Percentiles rank a stretch among this genome's conserved stretches.
phyloP scores from a whole-genome alignment of 1,139 yeast species.

The Nakaseomyces nivariensis region DNA sequence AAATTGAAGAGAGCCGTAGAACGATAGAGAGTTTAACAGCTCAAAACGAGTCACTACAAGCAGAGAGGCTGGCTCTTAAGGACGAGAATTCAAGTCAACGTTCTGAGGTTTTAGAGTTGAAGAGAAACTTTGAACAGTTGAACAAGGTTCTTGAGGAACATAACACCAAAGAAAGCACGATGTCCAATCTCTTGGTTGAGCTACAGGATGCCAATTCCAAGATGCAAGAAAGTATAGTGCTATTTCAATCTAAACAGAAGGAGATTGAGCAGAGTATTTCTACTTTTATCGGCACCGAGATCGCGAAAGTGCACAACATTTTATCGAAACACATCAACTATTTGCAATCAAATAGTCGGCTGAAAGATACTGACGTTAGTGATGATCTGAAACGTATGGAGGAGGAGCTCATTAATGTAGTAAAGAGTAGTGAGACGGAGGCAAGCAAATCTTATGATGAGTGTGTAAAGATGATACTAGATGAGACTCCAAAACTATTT shows the following conservation, averaged over 20 bases:
- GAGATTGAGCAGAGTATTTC: conserved; percentile 13
- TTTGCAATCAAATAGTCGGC: conserved; percentile 12
- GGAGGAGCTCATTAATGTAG: conserved; percentile 14
- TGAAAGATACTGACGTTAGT: conserved; percentile 13
- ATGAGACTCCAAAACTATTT: conserved; percentile 20
- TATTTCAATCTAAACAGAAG: conserved; percentile 27
- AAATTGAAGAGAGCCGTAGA: conserved; percentile 80
- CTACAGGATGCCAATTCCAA: conserved; percentile 28
- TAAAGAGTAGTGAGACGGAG: conserved; percentile 14
- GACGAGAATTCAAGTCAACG: conserved; percentile 64
- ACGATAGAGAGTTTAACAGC: conserved; percentile 55
- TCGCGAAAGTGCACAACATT: conserved; percentile 14
- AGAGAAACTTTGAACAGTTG: conserved; percentile 31
- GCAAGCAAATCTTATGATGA: conserved; percentile 19
- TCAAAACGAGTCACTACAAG: conserved; percentile 59
- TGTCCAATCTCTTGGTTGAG: conserved; percentile 25
- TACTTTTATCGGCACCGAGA: conserved; percentile 5
- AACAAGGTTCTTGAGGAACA: conserved; percentile 26
- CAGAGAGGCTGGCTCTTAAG: conserved; percentile 41
- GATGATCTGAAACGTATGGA: conserved; percentile 15
- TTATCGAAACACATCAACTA: conserved; percentile 15
- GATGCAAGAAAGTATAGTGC: conserved; percentile 25
- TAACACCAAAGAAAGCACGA: conserved; percentile 26
- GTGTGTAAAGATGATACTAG: conserved; percentile 17
- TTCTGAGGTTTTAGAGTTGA: conserved; percentile 37